Evolutionary conservation across 2,329 filamentous ascomycete species (phyloP).

Genomic region (Phoma sp.): DNA sequence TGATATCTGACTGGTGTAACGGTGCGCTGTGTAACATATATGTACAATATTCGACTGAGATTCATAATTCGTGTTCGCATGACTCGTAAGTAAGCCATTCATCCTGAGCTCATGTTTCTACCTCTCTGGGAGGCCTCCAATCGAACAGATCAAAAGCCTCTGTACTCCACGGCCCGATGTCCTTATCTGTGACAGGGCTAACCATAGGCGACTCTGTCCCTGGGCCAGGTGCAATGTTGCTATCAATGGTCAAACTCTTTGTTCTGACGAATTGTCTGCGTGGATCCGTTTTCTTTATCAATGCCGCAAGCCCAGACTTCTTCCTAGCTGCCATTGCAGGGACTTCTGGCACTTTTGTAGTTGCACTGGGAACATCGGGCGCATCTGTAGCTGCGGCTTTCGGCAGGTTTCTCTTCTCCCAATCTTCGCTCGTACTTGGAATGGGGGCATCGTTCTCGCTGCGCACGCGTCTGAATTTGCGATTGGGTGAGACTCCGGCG

Average conservation of each 20-base stretch:
- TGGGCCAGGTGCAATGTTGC: slow-evolving; percentile 15
- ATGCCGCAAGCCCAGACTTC: slow-evolving; percentile 29
- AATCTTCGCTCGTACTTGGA: slow-evolving; percentile 34
- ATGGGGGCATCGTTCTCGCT: slow-evolving; percentile 44
- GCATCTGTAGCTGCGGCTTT: slow-evolving; percentile 3
- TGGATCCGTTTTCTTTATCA: slow-evolving; percentile 42
- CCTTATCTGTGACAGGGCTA: slow-evolving; percentile 55
- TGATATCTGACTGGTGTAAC: no score
- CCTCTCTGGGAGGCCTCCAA: slow-evolving; percentile 58
- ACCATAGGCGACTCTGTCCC: slow-evolving; percentile 25
- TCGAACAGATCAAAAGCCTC: slow-evolving; percentile 72
- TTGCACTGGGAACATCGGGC: background rate
- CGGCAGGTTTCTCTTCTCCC: slow-evolving; percentile 37
- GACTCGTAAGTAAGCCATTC: background rate
- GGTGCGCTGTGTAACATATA: no score
- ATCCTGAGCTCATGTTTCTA: background rate
- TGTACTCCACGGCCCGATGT: slow-evolving; percentile 70
- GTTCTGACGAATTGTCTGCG: slow-evolving; percentile 36
- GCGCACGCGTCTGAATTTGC: slow-evolving; percentile 35
- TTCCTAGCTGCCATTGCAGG: slow-evolving; percentile 9
- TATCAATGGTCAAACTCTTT: slow-evolving; percentile 37
- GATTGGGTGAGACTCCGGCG: background rate
- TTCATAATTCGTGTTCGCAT: background rate
- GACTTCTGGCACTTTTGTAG: background rate
- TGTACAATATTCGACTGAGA: background rate